These are phyloP conservation scores for Lecanicillium sp. DNA, from an alignment of 2,329 filamentous ascomycete species.

Conservation along the genomic window DNA sequence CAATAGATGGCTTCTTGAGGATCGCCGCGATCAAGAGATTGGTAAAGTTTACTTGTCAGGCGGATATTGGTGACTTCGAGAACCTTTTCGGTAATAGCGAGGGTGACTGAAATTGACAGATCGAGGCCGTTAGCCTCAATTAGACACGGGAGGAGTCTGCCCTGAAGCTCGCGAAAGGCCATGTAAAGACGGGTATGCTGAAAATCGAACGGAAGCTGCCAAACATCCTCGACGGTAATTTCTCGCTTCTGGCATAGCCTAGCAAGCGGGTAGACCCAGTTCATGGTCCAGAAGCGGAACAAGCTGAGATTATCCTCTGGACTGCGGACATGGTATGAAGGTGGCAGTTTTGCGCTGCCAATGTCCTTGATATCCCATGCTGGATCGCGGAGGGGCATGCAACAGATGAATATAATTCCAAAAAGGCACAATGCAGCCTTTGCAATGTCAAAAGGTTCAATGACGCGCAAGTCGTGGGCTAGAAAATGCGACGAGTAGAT, in stretches of 20 bases:
- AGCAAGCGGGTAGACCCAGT: constrained; percentile 74
- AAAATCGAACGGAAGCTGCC: constrained; percentile 71
- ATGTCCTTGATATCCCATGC: constrained; percentile 24
- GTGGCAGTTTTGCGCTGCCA: constrained; percentile 17
- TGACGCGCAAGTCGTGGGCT: constrained; percentile 11
- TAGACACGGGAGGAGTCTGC: constrained; percentile 62
- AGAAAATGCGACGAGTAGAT: constrained; percentile 23
- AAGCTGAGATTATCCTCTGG: constrained; percentile 72
- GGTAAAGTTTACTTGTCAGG: constrained; percentile 27
- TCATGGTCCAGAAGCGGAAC: constrained; percentile 79
- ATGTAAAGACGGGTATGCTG: constrained; percentile 70
- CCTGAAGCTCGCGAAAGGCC: constrained; percentile 63
- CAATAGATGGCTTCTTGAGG: constrained; percentile 25
- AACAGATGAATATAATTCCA: constrained; percentile 22
- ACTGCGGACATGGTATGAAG: constrained; percentile 43
- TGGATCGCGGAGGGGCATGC: constrained; percentile 29
- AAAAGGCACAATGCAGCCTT: constrained; percentile 16
- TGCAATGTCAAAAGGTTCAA: constrained; percentile 16
- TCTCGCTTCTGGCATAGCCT: constrained; percentile 53
- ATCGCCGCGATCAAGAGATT: constrained; percentile 21
- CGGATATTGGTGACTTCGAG: constrained; percentile 29
- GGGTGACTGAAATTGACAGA: constrained; percentile 55
- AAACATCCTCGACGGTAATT: constrained; percentile 72
- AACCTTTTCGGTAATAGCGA: constrained; percentile 48
- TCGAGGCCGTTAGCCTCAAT: constrained; percentile 73